Conservation (phyloP, 306 rosid species). For the Quercus variabilis region DNA sequence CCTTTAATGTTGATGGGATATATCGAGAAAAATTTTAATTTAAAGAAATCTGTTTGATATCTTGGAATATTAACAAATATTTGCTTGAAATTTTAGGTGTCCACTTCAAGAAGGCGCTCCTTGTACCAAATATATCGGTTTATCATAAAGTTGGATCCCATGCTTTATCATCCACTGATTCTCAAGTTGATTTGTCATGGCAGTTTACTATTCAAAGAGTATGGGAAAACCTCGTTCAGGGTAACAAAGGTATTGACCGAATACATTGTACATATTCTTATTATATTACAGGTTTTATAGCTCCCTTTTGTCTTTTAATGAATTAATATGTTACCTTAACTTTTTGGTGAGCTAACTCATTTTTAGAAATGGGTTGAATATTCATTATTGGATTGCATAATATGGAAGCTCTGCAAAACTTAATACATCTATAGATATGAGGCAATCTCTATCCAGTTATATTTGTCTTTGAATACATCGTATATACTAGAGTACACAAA, state of each 20-base stretch:
- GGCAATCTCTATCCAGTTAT: neutral
- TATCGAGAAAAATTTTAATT: neutral
- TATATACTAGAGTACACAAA: neutral
- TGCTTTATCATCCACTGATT: slow-evolving; percentile 40
- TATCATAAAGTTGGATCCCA: slow-evolving; percentile 79
- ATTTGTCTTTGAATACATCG: neutral
- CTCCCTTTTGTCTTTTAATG: neutral
- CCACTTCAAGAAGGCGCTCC: slow-evolving; percentile 81
- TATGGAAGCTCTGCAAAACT: neutral
- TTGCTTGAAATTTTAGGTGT: slow-evolving; percentile 52
- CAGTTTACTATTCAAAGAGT: slow-evolving; percentile 71
- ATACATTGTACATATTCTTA: neutral
- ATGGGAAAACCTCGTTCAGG: slow-evolving; percentile 78
- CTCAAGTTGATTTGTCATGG: slow-evolving; percentile 85
- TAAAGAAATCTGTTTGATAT: slow-evolving; percentile 5
- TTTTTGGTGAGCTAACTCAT: neutral
- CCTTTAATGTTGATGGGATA: neutral
- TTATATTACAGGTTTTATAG: neutral
- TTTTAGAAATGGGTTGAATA: neutral
- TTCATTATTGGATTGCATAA: neutral
- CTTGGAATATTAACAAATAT: slow-evolving; percentile 1
- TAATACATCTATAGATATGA: neutral
- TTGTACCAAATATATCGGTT: slow-evolving; percentile 79
- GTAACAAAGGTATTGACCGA: slow-evolving; percentile 51
- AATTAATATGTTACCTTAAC: neutral